Evolutionary conservation across 306 rosid genomes (phyloP), one percentile per base, ranked within the genome.

Genomic region (Ammopiptanthus mongolicus): DNA sequence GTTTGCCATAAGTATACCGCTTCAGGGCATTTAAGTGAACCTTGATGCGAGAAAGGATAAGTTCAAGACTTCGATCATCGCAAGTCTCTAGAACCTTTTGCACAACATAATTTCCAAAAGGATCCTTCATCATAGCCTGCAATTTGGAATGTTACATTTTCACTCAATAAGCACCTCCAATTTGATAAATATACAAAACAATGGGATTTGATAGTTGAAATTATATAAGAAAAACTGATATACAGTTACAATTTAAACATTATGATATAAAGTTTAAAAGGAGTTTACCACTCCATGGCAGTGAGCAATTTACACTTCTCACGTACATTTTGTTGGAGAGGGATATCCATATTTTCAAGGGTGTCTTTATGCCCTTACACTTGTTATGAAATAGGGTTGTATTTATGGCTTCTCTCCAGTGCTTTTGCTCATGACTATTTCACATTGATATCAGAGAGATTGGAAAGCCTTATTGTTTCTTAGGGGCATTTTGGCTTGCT

Each of bases 81-180:
- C 99, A 95, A 14, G 96, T 92, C 86, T 95, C 99, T 0, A 92
- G 96, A 84, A 95, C 97, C 87, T 92, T 95, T 56, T 95, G 97
- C 74, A 95, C 97, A 65, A 95, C 97, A 48, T 95, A 95, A 84
- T 95, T 95, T 70, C 97, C 99, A 74, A 90, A 95, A 9, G 96
- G 99, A 83, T 95, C 98, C 75, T 95, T 95, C 99, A 95, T 95
- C 98, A 95, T 95, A 39, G 91, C 93, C 99, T 95, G 88, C 85
- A 74, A 71, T 66, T 80, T 71, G 8, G 56, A 80, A 80, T 55
- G 53, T 73, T 47, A 33, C 37, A 65, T 55, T 37, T 71, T 83
- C 52, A 71, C 41, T 64, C 81, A 81, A 25, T 34, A 37, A 34
- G 61, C 5, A 41, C 13, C 51, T 46, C 19, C 14, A 36, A 61